Base-by-base conservation (phyloP, 202 grass and related monocot species). In the Sporobolus alterniflorus region DNA sequence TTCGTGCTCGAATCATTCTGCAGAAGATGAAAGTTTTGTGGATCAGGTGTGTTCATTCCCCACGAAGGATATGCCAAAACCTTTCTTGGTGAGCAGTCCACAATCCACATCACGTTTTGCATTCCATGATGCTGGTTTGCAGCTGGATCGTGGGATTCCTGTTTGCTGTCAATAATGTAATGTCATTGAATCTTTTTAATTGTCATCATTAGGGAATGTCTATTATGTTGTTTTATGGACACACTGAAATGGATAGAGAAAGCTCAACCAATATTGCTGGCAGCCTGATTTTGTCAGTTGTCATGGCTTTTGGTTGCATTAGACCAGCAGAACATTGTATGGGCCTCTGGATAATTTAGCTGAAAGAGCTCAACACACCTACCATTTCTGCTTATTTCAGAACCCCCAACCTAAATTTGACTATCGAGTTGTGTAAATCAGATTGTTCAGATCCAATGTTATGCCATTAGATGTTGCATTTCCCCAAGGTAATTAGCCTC, bases 231-330 rank as follows among this genome's bases (percentile, higher is more conserved):
- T 36, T 12, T 73, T 25, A 46, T 64, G 59, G 34, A 78, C 21
- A 69, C 73, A 63, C 67, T 40, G 61, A 64, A 74, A 63, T 77
- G 48, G 74, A 74, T 74, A 75, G 34, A 75, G 79, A 85, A 79
- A 78, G 64, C 62, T 75, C 64, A 90, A 64, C 79, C 0, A 83
- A 56, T 40, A n/a, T 39, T 68, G 52, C 17, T 50, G 39, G 43
- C 17, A 14, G 33, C 65, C 56, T 52, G 15, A 52, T 31, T 39
- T 89, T 83, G 54, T 41, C 22, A 6, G 39, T 65, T 85, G 68
- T 11, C 16, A 41, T 41, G 12, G 34, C 74, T 72, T 87, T 26
- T 50, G 44, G 34, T 71, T 57, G 64, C 64, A 46, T 14, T 46
- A 39, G 67, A 83, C 34, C 39, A 78, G 44, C 64, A 44, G 15